Conservation (phyloP, 1,284 basidiomycete species). For the Cutaneotrichosporon mucoides region DNA sequence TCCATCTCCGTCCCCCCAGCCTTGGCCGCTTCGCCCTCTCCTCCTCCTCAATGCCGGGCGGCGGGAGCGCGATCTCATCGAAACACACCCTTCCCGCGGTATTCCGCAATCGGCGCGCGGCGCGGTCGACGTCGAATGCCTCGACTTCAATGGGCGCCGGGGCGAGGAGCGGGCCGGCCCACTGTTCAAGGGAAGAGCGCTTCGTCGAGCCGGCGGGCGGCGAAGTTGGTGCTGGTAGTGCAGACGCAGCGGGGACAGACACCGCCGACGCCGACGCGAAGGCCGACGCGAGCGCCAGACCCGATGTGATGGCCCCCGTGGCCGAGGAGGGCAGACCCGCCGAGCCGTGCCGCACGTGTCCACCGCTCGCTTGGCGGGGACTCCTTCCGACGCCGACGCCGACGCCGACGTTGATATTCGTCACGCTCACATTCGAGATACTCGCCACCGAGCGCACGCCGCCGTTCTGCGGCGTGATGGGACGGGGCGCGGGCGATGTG, state of each 20-base stretch:
- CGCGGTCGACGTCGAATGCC: constrained; percentile 15
- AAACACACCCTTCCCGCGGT: constrained; percentile 11
- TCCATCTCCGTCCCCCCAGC: not conserved
- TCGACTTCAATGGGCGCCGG: not conserved
- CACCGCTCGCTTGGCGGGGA: too few species aligned
- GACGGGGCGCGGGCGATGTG: not conserved
- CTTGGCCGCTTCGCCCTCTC: not conserved
- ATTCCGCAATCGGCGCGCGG: constrained; percentile 3
- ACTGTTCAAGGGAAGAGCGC: too few species aligned
- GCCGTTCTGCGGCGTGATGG: not conserved
- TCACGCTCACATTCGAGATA: not conserved
- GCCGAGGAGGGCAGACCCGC: too few species aligned
- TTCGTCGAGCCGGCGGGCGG: not conserved
- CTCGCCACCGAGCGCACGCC: not conserved
- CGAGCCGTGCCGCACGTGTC: too few species aligned
- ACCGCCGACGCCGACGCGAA: too few species aligned
- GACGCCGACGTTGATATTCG: not conserved
- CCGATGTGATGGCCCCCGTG: too few species aligned
- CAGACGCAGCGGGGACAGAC: too few species aligned
- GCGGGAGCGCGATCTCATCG: constrained; percentile 13
- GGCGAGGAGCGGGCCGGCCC: not conserved
- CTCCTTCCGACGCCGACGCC: not conserved
- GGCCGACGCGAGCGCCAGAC: too few species aligned
- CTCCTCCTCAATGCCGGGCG: constrained; percentile 5
- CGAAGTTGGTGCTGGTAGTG: too few species aligned